Conservation (phyloP, 2,329 filamentous ascomycete species). For the Aspergillus pseudotamarii region DNA sequence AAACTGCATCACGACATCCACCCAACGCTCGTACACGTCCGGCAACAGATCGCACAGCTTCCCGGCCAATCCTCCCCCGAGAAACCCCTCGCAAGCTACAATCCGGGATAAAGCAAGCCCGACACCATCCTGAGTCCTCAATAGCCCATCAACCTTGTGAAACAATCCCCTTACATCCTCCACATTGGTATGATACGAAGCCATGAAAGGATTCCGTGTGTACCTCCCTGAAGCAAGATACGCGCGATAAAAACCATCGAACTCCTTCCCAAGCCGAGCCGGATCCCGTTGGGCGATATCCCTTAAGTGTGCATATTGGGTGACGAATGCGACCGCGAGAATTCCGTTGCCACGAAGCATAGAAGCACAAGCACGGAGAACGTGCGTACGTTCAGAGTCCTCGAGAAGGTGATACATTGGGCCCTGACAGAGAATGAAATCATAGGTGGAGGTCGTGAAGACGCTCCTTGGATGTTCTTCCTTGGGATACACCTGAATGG, state of each 20-base stretch:
- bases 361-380: neutral
- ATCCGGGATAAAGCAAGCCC: neutral
- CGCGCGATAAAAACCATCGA: neutral
- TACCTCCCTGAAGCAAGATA: neutral
- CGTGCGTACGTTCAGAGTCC: neutral
- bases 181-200: neutral
- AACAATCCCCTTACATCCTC: neutral
- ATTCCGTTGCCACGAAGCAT: neutral
- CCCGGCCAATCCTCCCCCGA: neutral
- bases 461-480: neutral
- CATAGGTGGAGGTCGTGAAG: neutral
- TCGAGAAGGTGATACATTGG: slow-evolving; percentile 5
- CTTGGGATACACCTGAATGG: neutral
- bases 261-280: neutral
- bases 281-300: slow-evolving; percentile 2
- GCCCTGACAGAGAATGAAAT: slow-evolving; percentile 1
- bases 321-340: neutral
- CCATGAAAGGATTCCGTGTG: neutral
- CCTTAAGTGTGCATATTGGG: neutral
- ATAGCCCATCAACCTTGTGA: neutral
- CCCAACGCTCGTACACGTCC: neutral
- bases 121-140: neutral
- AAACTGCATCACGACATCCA: slow-evolving; percentile 4
- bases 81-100: neutral
- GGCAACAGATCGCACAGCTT: neutral